Percentiles rank a stretch among this genome's conserved stretches.
Evolutionary conservation across 2,329 filamentous ascomycete species (phyloP).

Genomic region (Ustulina deusta): DNA sequence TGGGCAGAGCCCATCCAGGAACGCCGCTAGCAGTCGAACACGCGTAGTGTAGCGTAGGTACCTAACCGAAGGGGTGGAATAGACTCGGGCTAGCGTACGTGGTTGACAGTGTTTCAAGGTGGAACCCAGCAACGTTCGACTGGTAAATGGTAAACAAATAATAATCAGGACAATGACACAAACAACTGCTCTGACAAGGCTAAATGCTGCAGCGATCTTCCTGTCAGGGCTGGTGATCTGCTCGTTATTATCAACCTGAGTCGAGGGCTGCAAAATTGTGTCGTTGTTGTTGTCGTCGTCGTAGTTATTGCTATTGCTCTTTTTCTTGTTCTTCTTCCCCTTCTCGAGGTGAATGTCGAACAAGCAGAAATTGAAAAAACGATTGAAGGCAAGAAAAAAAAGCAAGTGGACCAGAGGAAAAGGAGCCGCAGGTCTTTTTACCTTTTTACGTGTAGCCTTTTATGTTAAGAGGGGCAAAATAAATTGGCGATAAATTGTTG

Average conservation of each 20-base stretch:
- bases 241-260: neutral
- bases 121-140: conserved; percentile 19
- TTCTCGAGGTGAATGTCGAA: neutral
- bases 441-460: conserved; percentile 19
- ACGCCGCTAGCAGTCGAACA: conserved; percentile 9
- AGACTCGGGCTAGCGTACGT: conserved; percentile 10
- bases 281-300: neutral
- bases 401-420: conserved; percentile 10
- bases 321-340: too few species aligned
- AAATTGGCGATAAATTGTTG: conserved; percentile 15
- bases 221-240: conserved; percentile 1
- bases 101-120: conserved; percentile 23
- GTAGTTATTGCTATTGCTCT: neutral
- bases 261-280: neutral
- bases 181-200: conserved; percentile 6
- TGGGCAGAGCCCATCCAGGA: conserved; percentile 12
- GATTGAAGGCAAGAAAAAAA: conserved; percentile 5
- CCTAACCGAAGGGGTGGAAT: neutral
- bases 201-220: conserved; percentile 9
- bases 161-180: neutral
- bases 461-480: conserved; percentile 19
- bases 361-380: neutral
- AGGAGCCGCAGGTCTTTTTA: conserved; percentile 18
- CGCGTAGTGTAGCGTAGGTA: conserved; percentile 2
- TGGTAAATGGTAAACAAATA: conserved; percentile 10